Evolutionary conservation across 192 early-diverging fungal genomes (phyloP).

Genomic region (Chytriomyces hyalinus): DNA sequence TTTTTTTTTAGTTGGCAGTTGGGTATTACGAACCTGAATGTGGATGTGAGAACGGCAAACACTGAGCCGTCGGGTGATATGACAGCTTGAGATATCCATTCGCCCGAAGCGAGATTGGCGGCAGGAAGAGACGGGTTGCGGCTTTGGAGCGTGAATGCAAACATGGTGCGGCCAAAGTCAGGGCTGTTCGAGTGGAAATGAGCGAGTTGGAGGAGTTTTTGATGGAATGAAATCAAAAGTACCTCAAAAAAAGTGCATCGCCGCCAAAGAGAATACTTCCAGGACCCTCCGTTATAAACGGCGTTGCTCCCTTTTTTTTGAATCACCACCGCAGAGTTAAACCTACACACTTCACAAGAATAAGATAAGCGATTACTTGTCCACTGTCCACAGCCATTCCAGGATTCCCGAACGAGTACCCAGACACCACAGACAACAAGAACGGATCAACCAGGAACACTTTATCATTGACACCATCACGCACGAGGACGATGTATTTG

Average conservation of each 20-base stretch:
- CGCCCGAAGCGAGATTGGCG: background rate
- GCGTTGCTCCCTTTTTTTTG: constrained; percentile 4
- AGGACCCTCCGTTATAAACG: constrained; percentile 6
- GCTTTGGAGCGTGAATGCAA: constrained; percentile 18
- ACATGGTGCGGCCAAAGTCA: constrained; percentile 25
- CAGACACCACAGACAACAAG: background rate
- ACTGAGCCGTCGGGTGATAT: constrained; percentile 8
- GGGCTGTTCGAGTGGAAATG: constrained; percentile 1
- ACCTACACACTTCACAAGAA: background rate
- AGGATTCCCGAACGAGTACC: background rate
- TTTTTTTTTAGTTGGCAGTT: background rate
- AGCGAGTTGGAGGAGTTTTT: background rate
- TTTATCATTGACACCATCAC: constrained; percentile 2
- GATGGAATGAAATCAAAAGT: background rate
- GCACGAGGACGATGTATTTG: constrained; percentile 12
- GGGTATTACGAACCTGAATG: background rate
- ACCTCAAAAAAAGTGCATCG: constrained; percentile 28
- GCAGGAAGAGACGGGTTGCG: constrained; percentile 16
- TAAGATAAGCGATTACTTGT: background rate
- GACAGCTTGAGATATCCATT: constrained; percentile 17
- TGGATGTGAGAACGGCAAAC: constrained; percentile 23
- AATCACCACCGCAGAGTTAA: background rate
- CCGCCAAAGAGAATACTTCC: constrained; percentile 18
- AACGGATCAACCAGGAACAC: constrained; percentile 11
- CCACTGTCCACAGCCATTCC: constrained; percentile 6